These are phyloP conservation scores for Coniochaeta prunicola DNA, from an alignment of 2,329 filamentous ascomycete genomes.

Conservation along the genomic window DNA sequence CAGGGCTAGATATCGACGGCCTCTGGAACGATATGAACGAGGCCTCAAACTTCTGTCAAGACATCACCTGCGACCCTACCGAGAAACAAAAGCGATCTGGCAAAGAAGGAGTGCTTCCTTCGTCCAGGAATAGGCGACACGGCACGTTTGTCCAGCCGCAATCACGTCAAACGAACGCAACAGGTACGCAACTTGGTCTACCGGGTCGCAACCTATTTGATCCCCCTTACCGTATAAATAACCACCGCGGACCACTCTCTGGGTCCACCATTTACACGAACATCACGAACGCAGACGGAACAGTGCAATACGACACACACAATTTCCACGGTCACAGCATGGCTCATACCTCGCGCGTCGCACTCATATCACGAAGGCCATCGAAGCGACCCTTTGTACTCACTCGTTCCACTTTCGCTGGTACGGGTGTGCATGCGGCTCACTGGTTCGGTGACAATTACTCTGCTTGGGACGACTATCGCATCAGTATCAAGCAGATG, in stretches of 20 bases:
- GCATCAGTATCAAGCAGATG: slow-evolving; percentile 45
- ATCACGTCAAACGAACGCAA: slow-evolving; percentile 16
- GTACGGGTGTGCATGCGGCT: slow-evolving; percentile 56
- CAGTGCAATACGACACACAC: slow-evolving; percentile 67
- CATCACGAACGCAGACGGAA: slow-evolving; percentile 58
- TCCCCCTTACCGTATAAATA: slow-evolving; percentile 58
- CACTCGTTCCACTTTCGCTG: slow-evolving; percentile 69
- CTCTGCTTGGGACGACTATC: slow-evolving; percentile 46
- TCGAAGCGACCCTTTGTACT: slow-evolving; percentile 61
- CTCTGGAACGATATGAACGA: slow-evolving; percentile 71
- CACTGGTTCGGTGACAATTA: slow-evolving; percentile 49
- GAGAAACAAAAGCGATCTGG: not conserved
- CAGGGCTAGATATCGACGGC: slow-evolving; percentile 66
- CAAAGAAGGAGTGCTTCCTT: not conserved
- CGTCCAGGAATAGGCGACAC: not conserved
- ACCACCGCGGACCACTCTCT: slow-evolving; percentile 41
- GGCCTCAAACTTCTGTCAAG: slow-evolving; percentile 30
- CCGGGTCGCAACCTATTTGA: slow-evolving; percentile 55
- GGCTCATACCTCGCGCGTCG: slow-evolving; percentile 55
- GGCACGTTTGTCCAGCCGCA: not conserved
- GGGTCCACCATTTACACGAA: slow-evolving; percentile 59
- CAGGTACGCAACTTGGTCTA: slow-evolving; percentile 44
- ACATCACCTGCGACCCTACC: slow-evolving; percentile 43
- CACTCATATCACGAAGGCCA: slow-evolving; percentile 60
- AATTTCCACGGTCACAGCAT: slow-evolving; percentile 74